Percentiles rank a stretch among this genome's conserved stretches.
These are phyloP conservation scores for Odontarrhena argentea DNA, from an alignment of 345 rosid species.

Conservation along the genomic window DNA sequence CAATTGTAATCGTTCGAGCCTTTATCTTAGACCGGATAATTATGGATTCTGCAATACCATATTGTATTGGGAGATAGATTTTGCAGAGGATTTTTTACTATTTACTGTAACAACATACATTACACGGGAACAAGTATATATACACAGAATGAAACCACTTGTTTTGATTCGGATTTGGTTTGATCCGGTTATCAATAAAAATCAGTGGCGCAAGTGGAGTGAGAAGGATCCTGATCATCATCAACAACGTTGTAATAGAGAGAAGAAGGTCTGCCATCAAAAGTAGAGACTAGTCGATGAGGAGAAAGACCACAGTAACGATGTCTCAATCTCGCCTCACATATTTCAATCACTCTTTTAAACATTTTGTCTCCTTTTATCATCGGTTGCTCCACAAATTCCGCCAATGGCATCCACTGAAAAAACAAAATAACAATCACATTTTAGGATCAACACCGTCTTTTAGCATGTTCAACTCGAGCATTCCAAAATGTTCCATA, in stretches of 20 bases:
- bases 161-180: background rate
- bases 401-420: constrained; percentile 91
- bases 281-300: constrained; percentile 70
- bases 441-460: background rate
- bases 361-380: constrained; percentile 79
- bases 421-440: background rate
- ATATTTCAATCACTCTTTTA: constrained; percentile 81
- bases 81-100: constrained; percentile 2
- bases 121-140: constrained; percentile 19
- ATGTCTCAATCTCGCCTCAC: constrained; percentile 66
- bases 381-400: constrained; percentile 81
- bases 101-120: constrained; percentile 10
- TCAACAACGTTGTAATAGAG: constrained; percentile 76
- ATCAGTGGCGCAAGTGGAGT: constrained; percentile 27
- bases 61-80: background rate
- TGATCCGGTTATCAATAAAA: constrained; percentile 14
- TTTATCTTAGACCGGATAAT: too few relatives aligned
- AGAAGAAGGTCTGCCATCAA: constrained; percentile 73
- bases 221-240: constrained; percentile 35
- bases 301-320: constrained; percentile 77
- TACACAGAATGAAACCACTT: constrained; percentile 18
- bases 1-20: too few relatives aligned
- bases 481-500: too few relatives aligned
- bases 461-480: background rate
- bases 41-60: too few relatives aligned